Evolutionary conservation across 1,284 basidiomycete species (phyloP).

Genomic region (Malassezia pachydermatis): DNA sequence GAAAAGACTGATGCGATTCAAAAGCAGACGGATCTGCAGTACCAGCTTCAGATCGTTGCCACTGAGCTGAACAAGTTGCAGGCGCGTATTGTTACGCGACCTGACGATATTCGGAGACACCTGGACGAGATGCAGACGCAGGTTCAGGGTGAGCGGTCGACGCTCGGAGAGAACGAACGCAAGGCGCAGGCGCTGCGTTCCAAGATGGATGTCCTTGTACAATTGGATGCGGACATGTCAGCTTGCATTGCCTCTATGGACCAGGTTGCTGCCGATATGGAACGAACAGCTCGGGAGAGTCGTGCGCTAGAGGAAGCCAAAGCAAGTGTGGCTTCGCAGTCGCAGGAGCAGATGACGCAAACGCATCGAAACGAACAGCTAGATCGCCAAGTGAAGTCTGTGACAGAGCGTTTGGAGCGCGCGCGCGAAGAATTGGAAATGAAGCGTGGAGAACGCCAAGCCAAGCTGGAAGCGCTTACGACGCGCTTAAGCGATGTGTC

Average conservation of each 20-base stretch:
- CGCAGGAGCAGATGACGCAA: conserved; percentile 24
- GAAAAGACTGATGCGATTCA: conserved; percentile 24
- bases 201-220: conserved; percentile 26
- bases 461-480: conserved; percentile 9
- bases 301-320: conserved; percentile 18
- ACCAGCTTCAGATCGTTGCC: conserved; percentile 29
- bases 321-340: conserved; percentile 6
- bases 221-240: conserved; percentile 21
- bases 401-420: conserved; percentile 7
- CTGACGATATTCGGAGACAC: conserved; percentile 29
- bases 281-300: conserved; percentile 12
- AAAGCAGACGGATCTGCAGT: conserved; percentile 30
- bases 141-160: conserved; percentile 58
- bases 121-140: conserved; percentile 51
- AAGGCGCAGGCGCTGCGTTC: conserved; percentile 52
- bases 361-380: conserved; percentile 19
- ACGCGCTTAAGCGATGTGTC: conserved; percentile 15
- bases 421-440: conserved; percentile 21
- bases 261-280: conserved; percentile 31
- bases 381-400: conserved; percentile 12
- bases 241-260: conserved; percentile 27
- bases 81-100: conserved; percentile 27
- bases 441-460: conserved; percentile 19
- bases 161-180: conserved; percentile 64
- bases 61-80: conserved; percentile 35